These are phyloP conservation scores for Ganoderma lucidum DNA, from an alignment of 1,284 basidiomycete species.

Conservation along the genomic window DNA sequence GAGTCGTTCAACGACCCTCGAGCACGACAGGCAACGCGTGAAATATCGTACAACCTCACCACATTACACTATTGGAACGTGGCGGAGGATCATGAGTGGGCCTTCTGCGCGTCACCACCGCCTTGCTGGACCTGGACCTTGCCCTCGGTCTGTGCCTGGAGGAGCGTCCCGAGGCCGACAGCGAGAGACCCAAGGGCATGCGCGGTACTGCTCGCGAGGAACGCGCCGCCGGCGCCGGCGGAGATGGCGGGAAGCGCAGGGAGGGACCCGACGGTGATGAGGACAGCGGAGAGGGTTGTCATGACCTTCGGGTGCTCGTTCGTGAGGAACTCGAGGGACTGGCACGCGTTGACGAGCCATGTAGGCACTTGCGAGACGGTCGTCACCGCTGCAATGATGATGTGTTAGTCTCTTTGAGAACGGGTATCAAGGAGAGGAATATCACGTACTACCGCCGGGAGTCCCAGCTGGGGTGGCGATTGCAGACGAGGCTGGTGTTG, in stretches of 20 bases:
- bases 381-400: conserved; percentile 48
- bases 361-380: conserved; percentile 68
- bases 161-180: conserved; percentile 67
- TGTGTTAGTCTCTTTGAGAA: conserved; percentile 13
- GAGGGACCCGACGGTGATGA: conserved; percentile 78
- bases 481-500: conserved; percentile 31
- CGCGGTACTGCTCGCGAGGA: conserved; percentile 73
- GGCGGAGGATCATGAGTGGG: conserved; percentile 8
- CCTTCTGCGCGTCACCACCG: conserved; percentile 16
- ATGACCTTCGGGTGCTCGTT: conserved; percentile 79
- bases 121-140: conserved; percentile 29
- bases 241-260: conserved; percentile 73
- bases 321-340: conserved; percentile 74
- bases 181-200: conserved; percentile 81
- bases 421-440: neutral
- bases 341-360: conserved; percentile 79
- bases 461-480: conserved; percentile 36
- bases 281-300: conserved; percentile 75
- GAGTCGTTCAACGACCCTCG: conserved; percentile 1
- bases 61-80: neutral
- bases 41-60: conserved; percentile 14
- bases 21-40: neutral
- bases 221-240: conserved; percentile 71
- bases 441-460: conserved; percentile 41
- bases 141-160: conserved; percentile 41